A percentile compares a stretch with the other conserved stretches of the same genome.
Conservation (phyloP, 768 basidiomycete species). For the Agrocybe chaxingu region DNA sequence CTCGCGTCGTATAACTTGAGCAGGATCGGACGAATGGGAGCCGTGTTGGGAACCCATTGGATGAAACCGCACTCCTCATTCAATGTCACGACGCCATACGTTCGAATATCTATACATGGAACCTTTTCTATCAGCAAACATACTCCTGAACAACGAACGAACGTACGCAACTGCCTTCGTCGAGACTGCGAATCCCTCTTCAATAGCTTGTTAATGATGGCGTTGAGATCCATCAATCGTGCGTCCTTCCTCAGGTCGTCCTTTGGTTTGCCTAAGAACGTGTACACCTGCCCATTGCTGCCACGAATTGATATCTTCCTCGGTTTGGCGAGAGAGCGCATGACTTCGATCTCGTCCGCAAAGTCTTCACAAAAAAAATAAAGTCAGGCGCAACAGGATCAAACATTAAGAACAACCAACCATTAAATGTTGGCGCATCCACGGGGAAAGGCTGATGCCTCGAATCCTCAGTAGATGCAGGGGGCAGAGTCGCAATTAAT, state of each 20-base stretch:
- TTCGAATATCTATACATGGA: slow-evolving; percentile 74
- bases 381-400: not conserved
- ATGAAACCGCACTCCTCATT: slow-evolving; percentile 98
- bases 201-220: slow-evolving; percentile 94
- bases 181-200: slow-evolving; percentile 94
- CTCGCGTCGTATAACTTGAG: slow-evolving; percentile 58
- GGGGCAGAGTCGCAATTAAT: slow-evolving; percentile 84
- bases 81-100: slow-evolving; percentile 96
- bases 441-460: slow-evolving; percentile 79
- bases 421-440: slow-evolving; percentile 70
- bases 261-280: slow-evolving; percentile 94
- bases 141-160: not conserved
- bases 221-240: slow-evolving; percentile 95
- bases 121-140: not conserved
- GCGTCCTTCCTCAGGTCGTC: slow-evolving; percentile 98
- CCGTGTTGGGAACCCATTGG: slow-evolving; percentile 97
- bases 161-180: slow-evolving; percentile 83
- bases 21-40: slow-evolving; percentile 76
- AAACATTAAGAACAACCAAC: slow-evolving; percentile 35
- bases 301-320: slow-evolving; percentile 86
- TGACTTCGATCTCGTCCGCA: slow-evolving; percentile 80
- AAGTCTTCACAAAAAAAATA: slow-evolving; percentile 48
- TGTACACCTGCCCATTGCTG: slow-evolving; percentile 79
- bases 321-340: slow-evolving; percentile 89
- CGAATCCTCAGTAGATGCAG: slow-evolving; percentile 57